A percentile compares a stretch with the other conserved stretches of the same genome.
Conservation (phyloP, 1,139 yeast genomes). For the Lodderomyces metapsilosis region DNA sequence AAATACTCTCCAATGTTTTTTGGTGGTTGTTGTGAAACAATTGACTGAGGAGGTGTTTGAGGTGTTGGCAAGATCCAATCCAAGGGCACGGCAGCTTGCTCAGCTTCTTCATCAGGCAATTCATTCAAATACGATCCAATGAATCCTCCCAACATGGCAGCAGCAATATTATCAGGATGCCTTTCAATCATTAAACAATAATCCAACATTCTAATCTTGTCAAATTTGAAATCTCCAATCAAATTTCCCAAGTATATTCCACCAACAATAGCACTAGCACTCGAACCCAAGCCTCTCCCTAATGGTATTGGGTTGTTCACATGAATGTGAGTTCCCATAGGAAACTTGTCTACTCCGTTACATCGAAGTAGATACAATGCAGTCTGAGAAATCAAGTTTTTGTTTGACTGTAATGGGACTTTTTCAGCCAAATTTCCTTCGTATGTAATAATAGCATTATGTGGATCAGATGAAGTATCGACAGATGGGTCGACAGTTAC, state of each 20-base stretch:
- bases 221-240: conserved; percentile 68
- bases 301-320: conserved; percentile 90
- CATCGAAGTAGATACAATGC: conserved; percentile 89
- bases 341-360: conserved; percentile 71
- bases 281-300: conserved; percentile 95
- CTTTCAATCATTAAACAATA: conserved; percentile 96
- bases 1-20: conserved; percentile 83
- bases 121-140: conserved; percentile 92
- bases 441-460: conserved; percentile 69
- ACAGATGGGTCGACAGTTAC: conserved; percentile 60
- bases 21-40: conserved; percentile 59
- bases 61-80: conserved; percentile 80
- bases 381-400: conserved; percentile 84
- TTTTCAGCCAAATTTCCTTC: conserved; percentile 72
- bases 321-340: conserved; percentile 77
- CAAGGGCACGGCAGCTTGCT: conserved; percentile 77
- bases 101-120: conserved; percentile 65
- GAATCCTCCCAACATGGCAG: conserved; percentile 99
- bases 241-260: conserved; percentile 93
- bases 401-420: conserved; percentile 76
- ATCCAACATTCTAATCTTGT: conserved; percentile 83
- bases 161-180: conserved; percentile 97
- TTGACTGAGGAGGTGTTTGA: conserved; percentile 59
- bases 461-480: conserved; percentile 56
- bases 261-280: conserved; percentile 98